These are phyloP conservation scores for Schizophyllum amplum DNA, from an alignment of 1,284 basidiomycete species.

Conservation along the genomic window DNA sequence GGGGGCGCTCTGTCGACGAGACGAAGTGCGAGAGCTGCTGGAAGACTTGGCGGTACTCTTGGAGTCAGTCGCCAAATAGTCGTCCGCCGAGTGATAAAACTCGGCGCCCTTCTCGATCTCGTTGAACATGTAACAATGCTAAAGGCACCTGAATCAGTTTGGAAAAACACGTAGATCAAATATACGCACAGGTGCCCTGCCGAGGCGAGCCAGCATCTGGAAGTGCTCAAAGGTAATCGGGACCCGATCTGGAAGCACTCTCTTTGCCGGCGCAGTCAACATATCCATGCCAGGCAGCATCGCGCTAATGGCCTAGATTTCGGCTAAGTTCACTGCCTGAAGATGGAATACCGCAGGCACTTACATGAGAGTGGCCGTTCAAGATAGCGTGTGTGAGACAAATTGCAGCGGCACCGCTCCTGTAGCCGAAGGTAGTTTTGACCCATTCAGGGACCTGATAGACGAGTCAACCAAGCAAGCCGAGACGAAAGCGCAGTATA, in stretches of 20 bases:
- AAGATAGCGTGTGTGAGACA: constrained; percentile 65
- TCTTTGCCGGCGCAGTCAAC: not conserved
- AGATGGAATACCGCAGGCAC: constrained; percentile 15
- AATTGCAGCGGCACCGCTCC: constrained; percentile 49
- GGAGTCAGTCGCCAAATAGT: constrained; percentile 36
- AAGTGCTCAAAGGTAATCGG: constrained; percentile 72
- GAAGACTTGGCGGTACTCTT: not conserved
- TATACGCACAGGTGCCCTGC: constrained; percentile 43
- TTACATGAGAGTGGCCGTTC: constrained; percentile 49
- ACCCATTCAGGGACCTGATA: constrained; percentile 51
- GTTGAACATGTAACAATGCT: constrained; percentile 46
- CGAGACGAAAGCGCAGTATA: not conserved
- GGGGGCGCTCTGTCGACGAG: not conserved
- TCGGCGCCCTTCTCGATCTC: constrained; percentile 55
- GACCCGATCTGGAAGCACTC: constrained; percentile 21
- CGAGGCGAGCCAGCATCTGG: constrained; percentile 55
- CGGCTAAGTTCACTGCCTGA: no score
- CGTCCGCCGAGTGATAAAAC: constrained; percentile 60
- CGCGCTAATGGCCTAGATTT: no score
- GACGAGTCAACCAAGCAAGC: constrained; percentile 7
- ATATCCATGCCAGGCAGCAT: no score
- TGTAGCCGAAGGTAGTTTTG: constrained; percentile 43
- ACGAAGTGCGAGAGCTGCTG: not conserved
- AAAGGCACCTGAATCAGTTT: not conserved
- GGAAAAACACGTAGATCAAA: not conserved